phyloP scores from a whole-genome alignment of 768 basidiomycete species.

The Pleurotus giganteus region DNA sequence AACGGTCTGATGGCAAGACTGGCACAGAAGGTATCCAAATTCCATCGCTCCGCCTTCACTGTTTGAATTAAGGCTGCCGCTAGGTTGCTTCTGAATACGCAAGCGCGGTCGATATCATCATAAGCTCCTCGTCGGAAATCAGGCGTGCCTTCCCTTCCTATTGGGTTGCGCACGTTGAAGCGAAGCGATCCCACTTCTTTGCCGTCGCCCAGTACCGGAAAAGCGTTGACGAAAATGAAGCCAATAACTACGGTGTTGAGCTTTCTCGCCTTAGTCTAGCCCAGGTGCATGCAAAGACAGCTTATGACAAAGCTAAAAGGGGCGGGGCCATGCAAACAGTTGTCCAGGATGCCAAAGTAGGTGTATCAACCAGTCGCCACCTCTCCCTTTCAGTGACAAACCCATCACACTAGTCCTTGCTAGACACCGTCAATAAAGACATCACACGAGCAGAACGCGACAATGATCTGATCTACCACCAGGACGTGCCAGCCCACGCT shows the following conservation, averaged over 20 bases:
- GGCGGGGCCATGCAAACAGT: constrained; percentile 62
- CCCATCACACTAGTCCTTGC: constrained; percentile 58
- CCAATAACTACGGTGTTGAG: constrained; percentile 84
- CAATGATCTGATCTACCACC: constrained; percentile 94
- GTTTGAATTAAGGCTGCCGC: constrained; percentile 9
- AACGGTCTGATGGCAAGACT: constrained; percentile 83
- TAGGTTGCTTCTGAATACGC: constrained; percentile 67
- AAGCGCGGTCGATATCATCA: constrained; percentile 42
- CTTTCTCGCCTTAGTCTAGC: constrained; percentile 76
- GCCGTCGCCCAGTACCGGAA: constrained; percentile 89
- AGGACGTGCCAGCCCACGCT: constrained; percentile 74
- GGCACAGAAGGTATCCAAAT: constrained; percentile 57
- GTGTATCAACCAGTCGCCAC: constrained; percentile 8
- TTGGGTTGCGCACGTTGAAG: constrained; percentile 79
- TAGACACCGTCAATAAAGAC: constrained; percentile 66
- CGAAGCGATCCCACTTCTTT: constrained; percentile 82
- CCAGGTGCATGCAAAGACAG: constrained; percentile 64
- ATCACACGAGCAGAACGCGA: constrained; percentile 78
- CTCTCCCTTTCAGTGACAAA: not conserved
- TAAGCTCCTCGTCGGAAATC: constrained; percentile 40
- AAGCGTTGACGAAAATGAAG: constrained; percentile 84
- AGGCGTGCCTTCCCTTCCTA: constrained; percentile 51
- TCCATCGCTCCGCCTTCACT: not conserved
- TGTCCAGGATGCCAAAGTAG: constrained; percentile 76
- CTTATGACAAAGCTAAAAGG: constrained; percentile 63